phyloP scores from a whole-genome alignment of 1,284 basidiomycete genomes.

The Irpex sp. region DNA sequence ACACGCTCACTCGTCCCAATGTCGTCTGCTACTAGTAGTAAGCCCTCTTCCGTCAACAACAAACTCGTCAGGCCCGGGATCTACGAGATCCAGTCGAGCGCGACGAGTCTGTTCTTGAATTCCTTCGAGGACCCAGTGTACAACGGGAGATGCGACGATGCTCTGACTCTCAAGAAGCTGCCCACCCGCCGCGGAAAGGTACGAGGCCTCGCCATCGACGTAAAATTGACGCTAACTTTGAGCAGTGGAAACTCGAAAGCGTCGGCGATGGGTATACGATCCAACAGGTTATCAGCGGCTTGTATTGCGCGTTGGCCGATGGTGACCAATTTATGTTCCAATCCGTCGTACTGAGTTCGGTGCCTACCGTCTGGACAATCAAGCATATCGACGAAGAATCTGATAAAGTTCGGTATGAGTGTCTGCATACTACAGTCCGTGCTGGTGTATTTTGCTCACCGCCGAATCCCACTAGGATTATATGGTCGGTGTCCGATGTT shows the following conservation, averaged over 20 bases:
- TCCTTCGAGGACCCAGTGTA: slow-evolving; percentile 1
- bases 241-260: slow-evolving; percentile 7
- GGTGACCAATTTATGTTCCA: neutral
- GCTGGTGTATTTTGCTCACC: too few species aligned
- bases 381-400: neutral
- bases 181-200: slow-evolving; percentile 4
- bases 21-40: neutral
- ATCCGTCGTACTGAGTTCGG: neutral
- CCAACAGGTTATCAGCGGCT: slow-evolving; percentile 4
- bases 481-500: slow-evolving; percentile 1
- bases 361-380: slow-evolving; percentile 6
- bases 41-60: neutral
- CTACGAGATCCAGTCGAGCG: slow-evolving; percentile 5
- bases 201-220: neutral
- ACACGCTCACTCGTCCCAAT: neutral
- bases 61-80: neutral
- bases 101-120: slow-evolving; percentile 2
- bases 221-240: neutral
- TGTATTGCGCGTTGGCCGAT: slow-evolving; percentile 5
- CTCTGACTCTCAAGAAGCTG: neutral
- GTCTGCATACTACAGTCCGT: neutral
- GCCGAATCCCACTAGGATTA: neutral
- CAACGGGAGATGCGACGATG: slow-evolving; percentile 8
- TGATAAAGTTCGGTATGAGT: neutral
- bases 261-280: slow-evolving; percentile 10